phyloP scores from a whole-genome alignment of 2,329 filamentous ascomycete genomes.

The Nothophoma quercina region DNA sequence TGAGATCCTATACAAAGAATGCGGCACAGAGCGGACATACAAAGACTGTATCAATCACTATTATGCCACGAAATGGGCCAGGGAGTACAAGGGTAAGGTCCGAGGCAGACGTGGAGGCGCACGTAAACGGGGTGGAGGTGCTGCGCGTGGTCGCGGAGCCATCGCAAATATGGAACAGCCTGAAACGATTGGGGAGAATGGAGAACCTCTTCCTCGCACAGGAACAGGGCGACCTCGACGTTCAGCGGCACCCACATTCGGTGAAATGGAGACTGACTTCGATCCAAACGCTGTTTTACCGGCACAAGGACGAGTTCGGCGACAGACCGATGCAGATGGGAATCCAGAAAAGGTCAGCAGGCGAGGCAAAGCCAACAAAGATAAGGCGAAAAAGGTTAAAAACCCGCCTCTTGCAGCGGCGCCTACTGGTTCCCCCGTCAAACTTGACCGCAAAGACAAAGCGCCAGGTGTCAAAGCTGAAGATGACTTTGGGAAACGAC shows the following conservation, averaged over 20 bases:
- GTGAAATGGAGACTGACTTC: conserved; percentile 68
- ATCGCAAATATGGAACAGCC: conserved; percentile 59
- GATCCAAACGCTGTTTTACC: conserved; percentile 56
- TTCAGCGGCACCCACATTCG: conserved; percentile 73
- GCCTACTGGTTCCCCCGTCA: conserved; percentile 46
- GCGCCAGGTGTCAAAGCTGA: conserved; percentile 43
- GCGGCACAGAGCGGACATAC: conserved; percentile 69
- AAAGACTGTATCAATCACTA: conserved; percentile 86
- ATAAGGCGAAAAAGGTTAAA: conserved; percentile 53
- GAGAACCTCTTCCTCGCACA: conserved; percentile 50
- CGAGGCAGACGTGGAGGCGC: conserved; percentile 41
- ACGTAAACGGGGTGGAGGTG: conserved; percentile 41
- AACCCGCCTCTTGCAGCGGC: conserved; percentile 51
- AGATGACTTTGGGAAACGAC: conserved; percentile 41
- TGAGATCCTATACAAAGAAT: conserved; percentile 61
- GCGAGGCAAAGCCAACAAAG: conserved; percentile 50
- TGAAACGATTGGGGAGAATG: conserved; percentile 51
- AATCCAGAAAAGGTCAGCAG: conserved; percentile 50
- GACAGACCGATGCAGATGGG: conserved; percentile 43
- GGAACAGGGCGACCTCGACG: conserved; percentile 60
- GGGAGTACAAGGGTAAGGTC: conserved; percentile 78
- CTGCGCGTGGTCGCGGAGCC: conserved; percentile 63
- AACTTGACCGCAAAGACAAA: conserved; percentile 45
- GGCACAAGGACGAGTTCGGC: conserved; percentile 45
- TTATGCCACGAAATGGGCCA: conserved; percentile 78